A percentile compares a stretch with the other conserved stretches of the same genome.
These are phyloP conservation scores for Clavispora fructus DNA, from an alignment of 805 yeast genomes.

Conservation along the genomic window DNA sequence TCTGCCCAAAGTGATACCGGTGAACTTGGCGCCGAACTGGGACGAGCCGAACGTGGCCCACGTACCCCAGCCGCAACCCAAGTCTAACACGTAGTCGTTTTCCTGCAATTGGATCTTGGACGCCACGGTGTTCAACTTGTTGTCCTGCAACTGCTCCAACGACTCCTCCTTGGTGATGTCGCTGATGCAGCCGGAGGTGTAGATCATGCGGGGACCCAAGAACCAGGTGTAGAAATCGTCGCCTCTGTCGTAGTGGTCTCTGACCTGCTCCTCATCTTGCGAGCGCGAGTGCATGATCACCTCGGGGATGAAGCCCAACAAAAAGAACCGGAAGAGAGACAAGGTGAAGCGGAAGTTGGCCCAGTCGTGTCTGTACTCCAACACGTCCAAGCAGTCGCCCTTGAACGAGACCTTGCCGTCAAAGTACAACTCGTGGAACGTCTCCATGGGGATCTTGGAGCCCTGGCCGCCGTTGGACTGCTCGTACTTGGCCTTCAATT, in stretches of 20 bases:
- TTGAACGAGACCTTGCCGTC: constrained; percentile 79
- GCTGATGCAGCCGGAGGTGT: constrained; percentile 78
- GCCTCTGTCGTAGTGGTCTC: constrained; percentile 94
- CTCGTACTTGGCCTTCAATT: constrained; percentile 57
- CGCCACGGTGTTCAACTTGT: constrained; percentile 81
- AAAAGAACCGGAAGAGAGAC: constrained; percentile 70
- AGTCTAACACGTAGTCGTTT: constrained; percentile 74
- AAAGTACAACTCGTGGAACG: constrained; percentile 84
- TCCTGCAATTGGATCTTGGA: constrained; percentile 71
- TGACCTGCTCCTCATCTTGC: constrained; percentile 94
- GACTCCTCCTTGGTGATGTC: constrained; percentile 70
- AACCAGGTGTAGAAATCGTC: constrained; percentile 94
- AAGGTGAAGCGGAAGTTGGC: constrained; percentile 74
- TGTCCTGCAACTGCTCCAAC: constrained; percentile 79
- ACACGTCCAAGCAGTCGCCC: constrained; percentile 77
- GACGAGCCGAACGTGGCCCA: constrained; percentile 79
- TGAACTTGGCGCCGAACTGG: constrained; percentile 77
- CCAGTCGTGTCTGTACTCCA: constrained; percentile 93
- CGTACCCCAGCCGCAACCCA: constrained; percentile 98
- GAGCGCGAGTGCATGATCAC: constrained; percentile 87
- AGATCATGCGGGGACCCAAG: constrained; percentile 90
- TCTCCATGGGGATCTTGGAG: constrained; percentile 83
- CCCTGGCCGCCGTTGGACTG: constrained; percentile 50
- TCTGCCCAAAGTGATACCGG: constrained; percentile 85
- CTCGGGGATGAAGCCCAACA: constrained; percentile 88